A percentile compares a stretch with the other conserved stretches of the same genome.
Conservation (phyloP, 78 protist genomes). For the Dictyostelium intermedium region DNA sequence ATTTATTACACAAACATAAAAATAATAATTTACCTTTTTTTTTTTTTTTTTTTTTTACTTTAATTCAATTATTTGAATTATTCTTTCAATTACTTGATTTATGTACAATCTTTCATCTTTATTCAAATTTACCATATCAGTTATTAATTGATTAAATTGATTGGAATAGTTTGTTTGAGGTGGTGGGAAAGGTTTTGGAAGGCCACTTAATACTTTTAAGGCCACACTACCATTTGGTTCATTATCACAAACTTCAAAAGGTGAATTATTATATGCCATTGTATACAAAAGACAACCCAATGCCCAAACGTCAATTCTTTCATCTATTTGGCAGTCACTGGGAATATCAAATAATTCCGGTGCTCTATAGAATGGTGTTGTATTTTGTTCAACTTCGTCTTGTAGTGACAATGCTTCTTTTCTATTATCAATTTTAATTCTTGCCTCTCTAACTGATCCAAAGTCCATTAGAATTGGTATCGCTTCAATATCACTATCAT, state of each 20-base stretch:
- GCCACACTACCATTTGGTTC: constrained; percentile 37
- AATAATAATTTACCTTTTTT: background rate
- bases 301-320: constrained; percentile 79
- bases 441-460: constrained; percentile 58
- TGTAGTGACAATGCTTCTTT: constrained; percentile 68
- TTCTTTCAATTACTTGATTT: background rate
- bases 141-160: background rate
- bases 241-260: constrained; percentile 45
- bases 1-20: background rate
- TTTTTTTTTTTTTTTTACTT: background rate
- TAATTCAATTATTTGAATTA: background rate
- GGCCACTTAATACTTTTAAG: constrained; percentile 30
- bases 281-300: constrained; percentile 77
- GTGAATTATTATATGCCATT: constrained; percentile 67
- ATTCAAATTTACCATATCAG: background rate
- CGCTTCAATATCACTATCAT: background rate
- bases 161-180: background rate
- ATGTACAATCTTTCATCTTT: background rate
- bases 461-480: constrained; percentile 53
- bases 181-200: constrained; percentile 8
- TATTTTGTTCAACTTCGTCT: constrained; percentile 55
- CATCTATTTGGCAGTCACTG: constrained; percentile 34
- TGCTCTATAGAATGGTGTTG: constrained; percentile 75
- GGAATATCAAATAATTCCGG: constrained; percentile 74
- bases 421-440: constrained; percentile 23